Evolutionary conservation across 1,284 basidiomycete species (phyloP), one percentile per base, ranked within the genome.

Genomic region (Rhodotorula sp.): DNA sequence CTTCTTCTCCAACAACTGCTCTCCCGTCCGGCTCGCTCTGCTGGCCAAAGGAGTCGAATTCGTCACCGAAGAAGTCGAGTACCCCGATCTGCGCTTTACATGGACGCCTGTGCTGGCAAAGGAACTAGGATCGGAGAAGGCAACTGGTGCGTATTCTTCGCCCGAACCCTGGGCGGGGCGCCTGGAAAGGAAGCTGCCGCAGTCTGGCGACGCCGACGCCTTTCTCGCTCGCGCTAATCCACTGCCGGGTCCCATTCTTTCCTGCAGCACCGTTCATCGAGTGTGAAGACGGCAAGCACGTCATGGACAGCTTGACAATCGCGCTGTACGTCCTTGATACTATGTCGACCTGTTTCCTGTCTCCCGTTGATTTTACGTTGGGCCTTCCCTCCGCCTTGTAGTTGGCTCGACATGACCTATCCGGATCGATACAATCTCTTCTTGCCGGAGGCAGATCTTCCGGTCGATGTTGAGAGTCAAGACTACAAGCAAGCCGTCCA

Each of bases 291-390:
- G 70, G 64, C 18, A 29, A 49, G 8, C 54, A 17, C 44, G 26
- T 71, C 24, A 72, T 68, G 70, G 70, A 68, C 61, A 66, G 67
- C 48, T 17, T 60, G 30, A 24, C 51, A n/a, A 68, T 69, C 24
- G 64, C 66, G 4, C 29, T 56, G 62, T 59, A 18, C 49, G 42
- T 49, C 12, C 26, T 1, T 42, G 37, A 42, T 1, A 42, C 37
- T 10, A 12, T 42, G 12, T 14, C 37, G 37, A 42, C 10, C 12
- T 42, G 8, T 42, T 6, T 37, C 5, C 6, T 14, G 30, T 30
- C 7, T 22, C 66, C 22, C 17, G 10, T 20, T 26, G 17, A 15
- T 44, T 20, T 26, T 4, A 26, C 49, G 24, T 0, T 30, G 15
- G 10, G 17, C 20, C 44, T 15, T 44, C 24, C 44, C 4, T n/a